Evolutionary conservation across 805 yeast species (phyloP).

Genomic region (Ogataea pignaliae): DNA sequence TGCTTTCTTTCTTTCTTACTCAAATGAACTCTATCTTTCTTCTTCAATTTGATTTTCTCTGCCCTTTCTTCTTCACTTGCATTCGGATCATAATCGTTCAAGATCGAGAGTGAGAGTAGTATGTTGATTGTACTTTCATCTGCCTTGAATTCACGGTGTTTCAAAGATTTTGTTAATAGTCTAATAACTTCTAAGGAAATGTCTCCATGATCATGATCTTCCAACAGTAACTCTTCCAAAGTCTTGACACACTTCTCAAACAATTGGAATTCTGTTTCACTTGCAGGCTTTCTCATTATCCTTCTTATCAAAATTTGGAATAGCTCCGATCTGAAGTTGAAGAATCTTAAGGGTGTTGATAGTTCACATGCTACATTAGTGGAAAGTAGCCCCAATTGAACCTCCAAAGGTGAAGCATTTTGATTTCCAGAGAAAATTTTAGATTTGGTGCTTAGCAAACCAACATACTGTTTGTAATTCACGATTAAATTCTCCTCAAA

Average conservation of each 20-base stretch:
- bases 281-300: slow-evolving; percentile 53
- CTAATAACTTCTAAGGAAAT: slow-evolving; percentile 71
- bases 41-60: slow-evolving; percentile 51
- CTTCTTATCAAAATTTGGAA: slow-evolving; percentile 64
- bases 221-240: slow-evolving; percentile 64
- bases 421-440: slow-evolving; percentile 30
- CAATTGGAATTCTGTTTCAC: slow-evolving; percentile 41
- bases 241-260: slow-evolving; percentile 60
- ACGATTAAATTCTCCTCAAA: slow-evolving; percentile 76
- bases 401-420: slow-evolving; percentile 30
- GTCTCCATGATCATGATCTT: slow-evolving; percentile 76
- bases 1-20: slow-evolving; percentile 88
- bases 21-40: slow-evolving; percentile 86
- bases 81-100: slow-evolving; percentile 72
- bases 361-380: slow-evolving; percentile 78
- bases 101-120: slow-evolving; percentile 59
- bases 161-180: slow-evolving; percentile 62
- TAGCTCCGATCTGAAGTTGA: slow-evolving; percentile 78
- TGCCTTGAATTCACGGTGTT: slow-evolving; percentile 69
- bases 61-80: slow-evolving; percentile 42
- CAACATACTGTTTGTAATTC: slow-evolving; percentile 66
- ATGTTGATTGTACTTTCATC: slow-evolving; percentile 79
- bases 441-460: slow-evolving; percentile 38
- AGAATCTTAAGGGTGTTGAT: slow-evolving; percentile 61
- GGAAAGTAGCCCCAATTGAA: slow-evolving; percentile 53